Conservation (phyloP, 1,284 basidiomycete species). For the Ganoderma multipileum region DNA sequence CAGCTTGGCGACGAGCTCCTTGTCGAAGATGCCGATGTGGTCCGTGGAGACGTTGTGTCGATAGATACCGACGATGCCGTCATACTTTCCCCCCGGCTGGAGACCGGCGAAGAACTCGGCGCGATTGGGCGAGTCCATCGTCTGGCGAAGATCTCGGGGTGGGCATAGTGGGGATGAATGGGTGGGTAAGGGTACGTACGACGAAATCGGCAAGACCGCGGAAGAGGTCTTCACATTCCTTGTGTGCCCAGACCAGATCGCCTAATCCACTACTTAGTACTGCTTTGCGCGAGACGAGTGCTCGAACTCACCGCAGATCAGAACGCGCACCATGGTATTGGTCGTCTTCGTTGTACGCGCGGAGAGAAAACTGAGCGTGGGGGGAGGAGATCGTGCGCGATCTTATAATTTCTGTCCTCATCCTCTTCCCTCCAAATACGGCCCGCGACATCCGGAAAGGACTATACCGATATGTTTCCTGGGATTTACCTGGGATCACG, state of each 20-base stretch:
- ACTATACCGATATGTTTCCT: not conserved
- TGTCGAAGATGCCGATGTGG: constrained; percentile 80
- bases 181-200: constrained; percentile 52
- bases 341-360: not conserved
- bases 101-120: constrained; percentile 75
- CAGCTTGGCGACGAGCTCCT: constrained; percentile 74
- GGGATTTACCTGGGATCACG: not conserved
- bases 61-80: constrained; percentile 80
- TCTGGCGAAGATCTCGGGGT: constrained; percentile 22
- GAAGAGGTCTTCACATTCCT: constrained; percentile 74
- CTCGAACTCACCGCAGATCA: no score
- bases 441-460: not conserved
- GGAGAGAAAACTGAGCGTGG: not conserved
- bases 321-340: constrained; percentile 14
- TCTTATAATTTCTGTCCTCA: not conserved
- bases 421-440: not conserved
- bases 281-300: no score
- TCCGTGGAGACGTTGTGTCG: constrained; percentile 73
- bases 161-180: not conserved
- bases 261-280: constrained; percentile 46
- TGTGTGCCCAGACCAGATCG: constrained; percentile 80
- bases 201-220: constrained; percentile 75
- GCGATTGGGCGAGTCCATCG: constrained; percentile 69
- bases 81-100: constrained; percentile 75
- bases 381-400: not conserved